Base-by-base conservation (phyloP, 2,329 filamentous ascomycete species). In the Gyromitra esculenta region DNA sequence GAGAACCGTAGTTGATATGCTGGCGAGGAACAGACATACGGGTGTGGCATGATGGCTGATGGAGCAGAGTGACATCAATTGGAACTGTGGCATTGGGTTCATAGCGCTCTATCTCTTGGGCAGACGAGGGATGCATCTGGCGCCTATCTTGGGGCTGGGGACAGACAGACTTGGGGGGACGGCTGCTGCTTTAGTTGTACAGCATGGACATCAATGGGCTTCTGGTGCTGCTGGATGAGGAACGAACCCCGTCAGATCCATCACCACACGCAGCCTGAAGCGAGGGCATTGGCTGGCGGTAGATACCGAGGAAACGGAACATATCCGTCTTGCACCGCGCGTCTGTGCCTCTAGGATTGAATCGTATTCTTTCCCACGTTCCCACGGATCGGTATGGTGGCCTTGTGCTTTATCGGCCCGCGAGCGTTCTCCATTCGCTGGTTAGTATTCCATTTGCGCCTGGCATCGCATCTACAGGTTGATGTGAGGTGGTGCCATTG, bases 171-270 rank as follows among this genome's bases (percentile, higher is more conserved):
- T 60, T 41, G 35, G 13, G 35, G 21, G n/a, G 56, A 43, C 57
- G 25, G 35, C 57, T 60, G 37, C 35, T 60, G 57, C 57, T 60
- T 60, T 60, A 60, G 57, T 25, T 7, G 57, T 39, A 21, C n/a
- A 21, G 13, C 7, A 60, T 60, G 18, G 18, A 21, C 18, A 60
- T 5, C 35, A 18, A 57, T 15, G 13, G 2, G 54, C n/a, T 57
- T 57, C 54, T 18, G 25, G 18, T 21, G 18, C 57, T 41, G 7
- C 57, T 60, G 13, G 57, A 60, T 41, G n/a, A n/a, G 57, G 37
- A 35, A 57, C 41, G 18, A n/a, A 41, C 37, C 13, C 54, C 31
- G 56, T 59, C 57, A 57, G 7, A 8, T 41, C 37, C 37, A 60
- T n/a, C 21, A 57, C 37, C 54, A 2, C 25, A 35, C 35, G 7